These are phyloP conservation scores for Boletus vermiculosoides DNA, from an alignment of 768 basidiomycete species.

Conservation along the genomic window DNA sequence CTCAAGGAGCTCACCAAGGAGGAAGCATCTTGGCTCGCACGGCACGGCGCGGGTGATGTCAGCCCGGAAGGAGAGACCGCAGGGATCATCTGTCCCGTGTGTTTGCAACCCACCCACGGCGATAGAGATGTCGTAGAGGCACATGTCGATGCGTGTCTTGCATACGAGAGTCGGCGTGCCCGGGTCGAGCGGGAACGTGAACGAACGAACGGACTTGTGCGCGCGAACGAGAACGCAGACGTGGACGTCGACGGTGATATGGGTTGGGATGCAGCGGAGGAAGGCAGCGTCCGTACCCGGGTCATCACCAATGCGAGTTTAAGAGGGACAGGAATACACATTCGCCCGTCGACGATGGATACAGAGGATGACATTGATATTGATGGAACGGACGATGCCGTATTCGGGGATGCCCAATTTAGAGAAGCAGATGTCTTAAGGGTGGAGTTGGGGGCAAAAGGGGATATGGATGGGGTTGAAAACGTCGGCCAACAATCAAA, in stretches of 20 bases:
- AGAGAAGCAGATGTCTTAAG: conserved; percentile 66
- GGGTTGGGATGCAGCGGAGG: conserved; percentile 38
- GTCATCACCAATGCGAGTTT: conserved; percentile 37
- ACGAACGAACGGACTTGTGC: conserved; percentile 28
- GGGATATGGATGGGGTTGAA: conserved; percentile 13
- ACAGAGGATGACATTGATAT: conserved; percentile 80
- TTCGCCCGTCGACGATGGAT: conserved; percentile 56
- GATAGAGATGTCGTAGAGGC: conserved; percentile 74
- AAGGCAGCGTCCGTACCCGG: conserved; percentile 42
- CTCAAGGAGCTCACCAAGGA: conserved; percentile 68
- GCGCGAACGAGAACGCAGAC: conserved; percentile 33
- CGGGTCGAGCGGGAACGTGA: conserved; percentile 33
- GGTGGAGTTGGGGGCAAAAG: conserved; percentile 36
- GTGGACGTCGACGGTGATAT: conserved; percentile 33
- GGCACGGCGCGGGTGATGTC: conserved; percentile 25
- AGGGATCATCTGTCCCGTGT: conserved; percentile 69
- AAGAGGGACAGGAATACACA: conserved; percentile 68
- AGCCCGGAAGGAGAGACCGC: conserved; percentile 38
- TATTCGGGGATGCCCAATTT: conserved; percentile 73
- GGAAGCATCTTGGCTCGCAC: conserved; percentile 40
- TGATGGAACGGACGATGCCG: conserved; percentile 68
- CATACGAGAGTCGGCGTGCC: conserved; percentile 46
- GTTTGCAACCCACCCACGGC: conserved; percentile 53
- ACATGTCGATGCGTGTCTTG: conserved; percentile 79
- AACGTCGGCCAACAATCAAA: conserved; percentile 12